Base-by-base conservation (phyloP, 1,139 yeast genomes). In the Nakaseomyces delphensis region DNA sequence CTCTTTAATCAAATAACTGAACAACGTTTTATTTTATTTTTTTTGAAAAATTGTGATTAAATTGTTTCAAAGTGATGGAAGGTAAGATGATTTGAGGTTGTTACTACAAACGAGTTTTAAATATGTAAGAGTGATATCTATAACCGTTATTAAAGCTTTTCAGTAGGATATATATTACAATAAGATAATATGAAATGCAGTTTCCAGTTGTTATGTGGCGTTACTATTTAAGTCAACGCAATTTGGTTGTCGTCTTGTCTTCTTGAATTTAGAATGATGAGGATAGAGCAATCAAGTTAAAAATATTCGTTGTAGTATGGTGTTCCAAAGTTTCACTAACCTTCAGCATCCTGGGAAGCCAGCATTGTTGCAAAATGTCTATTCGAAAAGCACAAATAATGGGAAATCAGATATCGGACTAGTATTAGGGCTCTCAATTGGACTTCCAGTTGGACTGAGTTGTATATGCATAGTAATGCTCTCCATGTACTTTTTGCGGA, bases 401-500 rank as follows among this genome's bases (percentile, higher is more conserved):
- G 28, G 16, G n/a, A 37, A 19, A n/a, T 11, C 21, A 1, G 33
- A 39, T 30, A 28, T 19, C 14, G 30, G 35, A 7, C 14, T 14
- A 2, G 23, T 31, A 4, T 19, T 39, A 11, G 32, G 21, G 23
- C 36, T 16, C 19, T 49, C 61, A 9, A 52, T 61, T 15, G 65
- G 63, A 1, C 44, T 60, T 10, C 63, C 64, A 2, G 44, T 59
- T 5, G 62, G 57, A 2, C 40, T 61, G 5, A 51, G 57, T 35
- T 46, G 52, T 33, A 32, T 53, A 11, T 51, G 50, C 3, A 32
- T 59, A 18, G 16, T 52, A 3, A 11, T 53, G 32, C 43, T 57
- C 8, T 31, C 35, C 9, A 18, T 31, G n/a, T 31, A n/a, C 6
- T 31, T 16, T 11, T 18, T 7, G 23, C 13, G 18, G 3, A 13